Evolutionary conservation across 495 filamentous ascomycete genomes (phyloP), one percentile per base, ranked within the genome.

Genomic region (Stereocaulon alpinum): DNA sequence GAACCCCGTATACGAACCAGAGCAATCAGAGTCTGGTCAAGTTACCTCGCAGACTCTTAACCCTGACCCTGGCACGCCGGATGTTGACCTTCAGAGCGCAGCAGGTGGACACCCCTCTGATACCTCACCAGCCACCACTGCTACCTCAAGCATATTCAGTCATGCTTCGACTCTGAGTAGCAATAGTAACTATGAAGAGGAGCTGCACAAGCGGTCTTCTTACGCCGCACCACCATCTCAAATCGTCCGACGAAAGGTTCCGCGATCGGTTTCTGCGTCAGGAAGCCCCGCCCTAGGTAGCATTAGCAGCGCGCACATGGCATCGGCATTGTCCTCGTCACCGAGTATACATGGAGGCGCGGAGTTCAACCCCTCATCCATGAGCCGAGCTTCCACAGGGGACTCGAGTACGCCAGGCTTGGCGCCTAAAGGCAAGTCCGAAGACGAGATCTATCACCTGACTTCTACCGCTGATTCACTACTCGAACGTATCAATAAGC

Each of bases 71-170:
- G 44, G 20, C 5, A 47, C 9, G 11, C 32, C 24, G 22, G 24
- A 50, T 50, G 42, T 41, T 15, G 44, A 37, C 18, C 7, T 7
- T 10, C 11, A 11, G 30, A 40, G 32, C 11, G 15, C 34, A 17
- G 22, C 24, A 30, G 34, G 47, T 24, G 43, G 47, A 10, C 20
- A 30, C 32, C 9, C 3, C 7, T 43, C 47, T 11, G 45, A 32
- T 4, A 59, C 4, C 9, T 52, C 57, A 37, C 14, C 49, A 10
- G 24, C 44, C 7, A 59, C 43, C 34, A 59, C 43, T 27, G 45
- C 44, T 52, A 44, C 44, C 12, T 18, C 57, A 52, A 59, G 57
- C 30, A 53, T 59, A 40, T 59, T 59, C 44, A 59, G 57, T 37
- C 57, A 53, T 48, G 18, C 34, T 15, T 59, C 57, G 40, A 37